Base-by-base conservation (phyloP, 805 yeast species). In the Candida ulmi region DNA sequence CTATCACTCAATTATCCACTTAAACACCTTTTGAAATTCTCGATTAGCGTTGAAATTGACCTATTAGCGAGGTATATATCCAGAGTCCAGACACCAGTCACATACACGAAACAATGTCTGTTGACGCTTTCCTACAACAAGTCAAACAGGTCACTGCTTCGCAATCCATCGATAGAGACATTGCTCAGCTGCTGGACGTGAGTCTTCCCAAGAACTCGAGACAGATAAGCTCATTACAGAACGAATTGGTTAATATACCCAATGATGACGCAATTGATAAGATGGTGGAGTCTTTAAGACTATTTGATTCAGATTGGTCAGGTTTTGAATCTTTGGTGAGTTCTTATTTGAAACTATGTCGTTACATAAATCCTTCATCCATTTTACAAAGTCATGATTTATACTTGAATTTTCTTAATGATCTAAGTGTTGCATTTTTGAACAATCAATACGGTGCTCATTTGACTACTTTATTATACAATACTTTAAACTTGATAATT, bases 301-400 rank as follows among this genome's bases (percentile, higher is more conserved):
- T 50, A 11, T 65, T 53, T 28, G 56, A 58, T 15, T 68, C 61
- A 17, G 57, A 64, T 35, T 66, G 68, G 61, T 48, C 60, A 1
- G 69, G 77, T 0, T 74, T 78, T 47, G 72, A 69, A 36, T 61
- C 60, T 9, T 49, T 73, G 11, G 54, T 76, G 0, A 50, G 55
- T 1, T 60, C 68, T 16, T 79, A 72, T 47, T 50, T 79, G 11
- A 50, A 56, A 25, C 61, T 70, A 25, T 59, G 71, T 19, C 61
- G 74, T 39, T 77, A 76, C 48, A 45, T 79, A 35, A 71, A 78
- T 46, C 80, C 84, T 0, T 68, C 75, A 74, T 77, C 83, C 1
- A 41, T 65, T 2, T 50, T 76, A 5, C 69, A 68, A 28, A 74
- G 81, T 1, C 76, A 76, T 44, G 85, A 79, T 53, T 57, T 77